These are phyloP conservation scores for Candida boleticola DNA, from an alignment of 805 yeast species.

Conservation along the genomic window DNA sequence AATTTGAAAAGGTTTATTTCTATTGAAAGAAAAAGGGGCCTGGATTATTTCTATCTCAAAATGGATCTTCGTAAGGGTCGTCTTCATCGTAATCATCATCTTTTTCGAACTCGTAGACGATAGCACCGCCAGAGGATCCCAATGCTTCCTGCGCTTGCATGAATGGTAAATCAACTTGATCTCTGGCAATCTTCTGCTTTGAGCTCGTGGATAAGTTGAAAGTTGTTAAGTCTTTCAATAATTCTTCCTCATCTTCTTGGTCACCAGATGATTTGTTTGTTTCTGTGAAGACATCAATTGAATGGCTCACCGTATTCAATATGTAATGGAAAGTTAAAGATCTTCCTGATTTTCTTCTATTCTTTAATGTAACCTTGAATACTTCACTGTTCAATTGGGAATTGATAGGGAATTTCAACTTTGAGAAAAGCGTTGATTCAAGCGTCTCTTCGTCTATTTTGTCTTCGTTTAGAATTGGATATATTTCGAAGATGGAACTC, in stretches of 20 bases:
- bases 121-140: constrained; percentile 76
- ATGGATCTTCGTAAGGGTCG: constrained; percentile 96
- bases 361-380: constrained; percentile 54
- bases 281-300: constrained; percentile 28
- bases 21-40: no score
- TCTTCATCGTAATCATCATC: constrained; percentile 98
- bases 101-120: constrained; percentile 91
- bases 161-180: constrained; percentile 87
- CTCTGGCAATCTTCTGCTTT: constrained; percentile 74
- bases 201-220: constrained; percentile 77
- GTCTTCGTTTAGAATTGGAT: constrained; percentile 35
- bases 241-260: constrained; percentile 46
- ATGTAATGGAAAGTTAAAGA: constrained; percentile 55
- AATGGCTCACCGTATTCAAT: constrained; percentile 50
- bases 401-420: constrained; percentile 46
- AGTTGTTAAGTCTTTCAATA: constrained; percentile 76
- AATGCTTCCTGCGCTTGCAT: constrained; percentile 78
- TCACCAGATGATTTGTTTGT: constrained; percentile 16
- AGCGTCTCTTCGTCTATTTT: constrained; percentile 48
- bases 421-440: constrained; percentile 30
- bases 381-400: constrained; percentile 38
- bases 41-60: constrained; percentile 34
- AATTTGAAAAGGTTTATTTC: no score
- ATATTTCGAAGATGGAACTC: constrained; percentile 63
- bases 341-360: constrained; percentile 84